Base-by-base conservation (phyloP, 1,139 yeast genomes). In the Candida tunisiensis region DNA sequence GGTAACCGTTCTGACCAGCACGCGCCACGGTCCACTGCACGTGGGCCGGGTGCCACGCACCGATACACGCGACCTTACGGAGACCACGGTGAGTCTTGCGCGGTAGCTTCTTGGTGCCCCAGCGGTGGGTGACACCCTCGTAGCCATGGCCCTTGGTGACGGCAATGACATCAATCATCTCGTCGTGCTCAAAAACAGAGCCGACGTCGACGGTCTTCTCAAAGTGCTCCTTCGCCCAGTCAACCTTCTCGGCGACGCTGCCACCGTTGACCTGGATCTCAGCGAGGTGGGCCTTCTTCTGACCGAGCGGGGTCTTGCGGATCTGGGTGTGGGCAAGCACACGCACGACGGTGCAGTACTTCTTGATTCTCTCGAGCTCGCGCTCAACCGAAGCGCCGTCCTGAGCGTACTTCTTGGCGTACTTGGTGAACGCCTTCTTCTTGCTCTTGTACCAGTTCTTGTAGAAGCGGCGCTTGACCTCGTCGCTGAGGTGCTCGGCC, bases 1-100 rank as follows among this genome's bases (percentile, higher is more conserved):
- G 98, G 93, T 79, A 88, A 82, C 99, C 99, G 73, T 77, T 82
- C 74, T 88, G 98, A 88, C 99, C 99, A 55, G 98, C 95, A 71
- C 99, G 83, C 55, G 98, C 96, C 66, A 88, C 98, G 59, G 96
- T 79, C 93, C 93, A 88, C 68, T 74, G 70, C 60, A 88, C 99
- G 72, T 88, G 93, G 69, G 94, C 78, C 66, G 98, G 98, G 73
- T 88, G 98, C 99, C 99, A 88, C 60, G 99, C 95, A 77, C 99
- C 99, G 59, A 88, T 91, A 83, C 99, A 88, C 60, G 98, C 99
- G 67, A 88, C 98, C 83, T 91, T 91, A 77, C 99, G 83, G 62
- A 85, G 74, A 88, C 99, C 99, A 78, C 96, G 83, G 69, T 88
- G 99, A 62, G 99, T 88, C 93, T 88, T 88, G 74, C 99, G 83